A percentile compares a stretch with the other conserved stretches of the same genome.
Evolutionary conservation across 331 rosid species (phyloP).

Genomic region (Cydonia oblonga): DNA sequence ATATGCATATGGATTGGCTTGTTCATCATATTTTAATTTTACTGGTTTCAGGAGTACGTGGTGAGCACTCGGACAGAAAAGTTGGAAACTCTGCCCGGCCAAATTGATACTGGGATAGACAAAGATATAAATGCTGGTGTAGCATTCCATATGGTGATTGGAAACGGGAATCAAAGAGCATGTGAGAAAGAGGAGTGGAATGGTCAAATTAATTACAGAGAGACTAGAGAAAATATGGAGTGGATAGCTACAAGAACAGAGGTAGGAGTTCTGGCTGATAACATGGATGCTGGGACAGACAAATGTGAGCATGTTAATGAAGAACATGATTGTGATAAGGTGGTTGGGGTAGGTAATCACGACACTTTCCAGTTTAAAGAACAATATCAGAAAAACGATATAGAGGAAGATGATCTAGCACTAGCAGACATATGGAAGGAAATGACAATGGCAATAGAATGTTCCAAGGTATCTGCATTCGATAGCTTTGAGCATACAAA

Average conservation of each 20-base stretch:
- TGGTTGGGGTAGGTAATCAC: not conserved
- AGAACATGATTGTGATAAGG: not conserved
- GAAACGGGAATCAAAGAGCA: not conserved
- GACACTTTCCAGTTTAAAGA: not conserved
- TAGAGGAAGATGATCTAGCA: not conserved
- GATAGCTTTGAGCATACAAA: not conserved
- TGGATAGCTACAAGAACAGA: not conserved
- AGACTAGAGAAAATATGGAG: not conserved
- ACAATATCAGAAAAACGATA: not conserved
- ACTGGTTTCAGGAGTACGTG: no score
- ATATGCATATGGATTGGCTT: no score
- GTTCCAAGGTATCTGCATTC: conserved; percentile 2
- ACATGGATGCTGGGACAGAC: not conserved
- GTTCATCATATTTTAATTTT: no score
- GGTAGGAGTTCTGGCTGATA: not conserved
- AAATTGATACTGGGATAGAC: not conserved
- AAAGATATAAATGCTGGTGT: not conserved
- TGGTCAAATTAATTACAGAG: not conserved
- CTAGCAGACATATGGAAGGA: not conserved
- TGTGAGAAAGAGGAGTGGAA: not conserved
- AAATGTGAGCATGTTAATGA: not conserved
- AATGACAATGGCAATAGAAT: conserved; percentile 1
- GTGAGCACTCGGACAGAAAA: no score
- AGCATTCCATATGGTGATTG: not conserved
- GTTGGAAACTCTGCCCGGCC: no score